phyloP scores from a whole-genome alignment of 2,329 filamentous ascomycete genomes.

The Xylariales sp. region DNA sequence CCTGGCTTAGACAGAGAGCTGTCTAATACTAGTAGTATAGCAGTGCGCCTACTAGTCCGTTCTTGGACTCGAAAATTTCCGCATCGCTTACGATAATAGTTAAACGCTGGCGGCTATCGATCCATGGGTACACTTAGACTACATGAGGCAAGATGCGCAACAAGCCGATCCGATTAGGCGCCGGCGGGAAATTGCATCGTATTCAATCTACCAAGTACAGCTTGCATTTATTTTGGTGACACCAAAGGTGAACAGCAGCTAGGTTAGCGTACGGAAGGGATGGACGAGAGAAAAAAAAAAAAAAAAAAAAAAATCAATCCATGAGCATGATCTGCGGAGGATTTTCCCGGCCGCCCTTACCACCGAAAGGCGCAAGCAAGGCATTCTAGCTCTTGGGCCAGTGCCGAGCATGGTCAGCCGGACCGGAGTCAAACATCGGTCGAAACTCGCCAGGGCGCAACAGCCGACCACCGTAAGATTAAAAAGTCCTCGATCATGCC shows the following conservation, averaged over 20 bases:
- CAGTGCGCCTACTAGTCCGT: conserved; percentile 13
- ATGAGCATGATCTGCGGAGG: conserved; percentile 1
- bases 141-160: conserved; percentile 27
- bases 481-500: conserved; percentile 1
- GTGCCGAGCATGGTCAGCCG: conserved; percentile 8
- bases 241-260: neutral
- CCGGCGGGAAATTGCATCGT: conserved; percentile 32
- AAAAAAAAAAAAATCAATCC: too few relatives aligned
- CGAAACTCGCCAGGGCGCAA: conserved; percentile 16
- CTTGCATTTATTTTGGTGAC: neutral
- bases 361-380: conserved; percentile 2
- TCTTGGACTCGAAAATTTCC: neutral
- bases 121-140: neutral
- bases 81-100: conserved; percentile 6
- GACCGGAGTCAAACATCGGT: conserved; percentile 14
- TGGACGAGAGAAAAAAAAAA: neutral
- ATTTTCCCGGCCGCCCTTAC: neutral
- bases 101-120: conserved; percentile 36
- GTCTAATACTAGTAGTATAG: too few relatives aligned
- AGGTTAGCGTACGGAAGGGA: neutral
- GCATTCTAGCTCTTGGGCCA: neutral
- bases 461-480: neutral
- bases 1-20: conserved; percentile 21
- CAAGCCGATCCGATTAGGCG: conserved; percentile 30
- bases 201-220: neutral